Evolutionary conservation across 306 rosid species (phyloP).

Genomic region (Vigna radiata): DNA sequence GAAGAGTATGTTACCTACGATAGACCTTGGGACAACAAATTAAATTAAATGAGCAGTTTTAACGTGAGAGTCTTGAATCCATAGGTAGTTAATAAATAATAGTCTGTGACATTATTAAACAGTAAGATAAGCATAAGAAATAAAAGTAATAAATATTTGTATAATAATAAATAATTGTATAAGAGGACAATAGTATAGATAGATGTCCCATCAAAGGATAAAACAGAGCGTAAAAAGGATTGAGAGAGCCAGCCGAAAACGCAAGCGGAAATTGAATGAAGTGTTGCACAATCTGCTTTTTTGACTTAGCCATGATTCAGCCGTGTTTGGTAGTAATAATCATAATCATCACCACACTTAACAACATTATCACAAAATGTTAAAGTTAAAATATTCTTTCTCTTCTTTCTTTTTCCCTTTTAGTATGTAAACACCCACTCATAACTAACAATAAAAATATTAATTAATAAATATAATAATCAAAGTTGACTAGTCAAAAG

Average conservation of each 20-base stretch:
- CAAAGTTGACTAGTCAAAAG: slow-evolving; percentile 50
- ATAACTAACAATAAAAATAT: neutral
- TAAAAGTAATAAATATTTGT: neutral
- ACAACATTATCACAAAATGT: slow-evolving; percentile 44
- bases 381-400: slow-evolving; percentile 8
- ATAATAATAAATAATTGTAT: neutral
- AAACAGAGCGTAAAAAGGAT: slow-evolving; percentile 18
- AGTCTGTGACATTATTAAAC: slow-evolving; percentile 17
- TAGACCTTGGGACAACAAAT: neutral
- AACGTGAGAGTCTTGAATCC: neutral
- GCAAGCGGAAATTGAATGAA: slow-evolving; percentile 35
- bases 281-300: slow-evolving; percentile 40
- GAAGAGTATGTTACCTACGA: neutral
- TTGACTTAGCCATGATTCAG: slow-evolving; percentile 46
- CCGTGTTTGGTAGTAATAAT: slow-evolving; percentile 45
- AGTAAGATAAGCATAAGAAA: neutral
- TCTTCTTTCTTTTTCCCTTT: neutral
- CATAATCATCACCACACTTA: slow-evolving; percentile 41
- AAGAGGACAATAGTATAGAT: slow-evolving; percentile 28
- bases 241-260: slow-evolving; percentile 47
- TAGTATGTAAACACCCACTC: neutral
- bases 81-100: slow-evolving; percentile 7
- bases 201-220: slow-evolving; percentile 32
- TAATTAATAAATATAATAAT: neutral
- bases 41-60: neutral